These are phyloP conservation scores for Cylindrodendrum hubeiense DNA, from an alignment of 2,329 filamentous ascomycete genomes.

Conservation along the genomic window DNA sequence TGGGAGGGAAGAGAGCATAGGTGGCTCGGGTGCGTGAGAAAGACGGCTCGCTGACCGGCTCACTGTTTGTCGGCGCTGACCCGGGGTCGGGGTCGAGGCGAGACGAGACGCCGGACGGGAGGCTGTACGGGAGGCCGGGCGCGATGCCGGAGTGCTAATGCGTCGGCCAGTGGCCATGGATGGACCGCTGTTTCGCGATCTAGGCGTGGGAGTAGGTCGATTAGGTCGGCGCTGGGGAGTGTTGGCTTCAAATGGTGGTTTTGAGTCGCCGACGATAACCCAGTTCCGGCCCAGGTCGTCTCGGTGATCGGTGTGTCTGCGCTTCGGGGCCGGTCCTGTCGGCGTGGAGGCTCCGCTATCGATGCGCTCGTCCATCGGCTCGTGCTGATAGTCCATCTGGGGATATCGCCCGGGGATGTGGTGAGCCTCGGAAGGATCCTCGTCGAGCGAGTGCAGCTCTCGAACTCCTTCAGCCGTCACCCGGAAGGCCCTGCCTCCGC, in stretches of 20 bases:
- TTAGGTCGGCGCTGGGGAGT: slow-evolving; percentile 43
- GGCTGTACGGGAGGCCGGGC: slow-evolving; percentile 38
- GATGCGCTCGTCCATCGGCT: slow-evolving; percentile 45
- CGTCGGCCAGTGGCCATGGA: slow-evolving; percentile 55
- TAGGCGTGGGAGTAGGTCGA: slow-evolving; percentile 41
- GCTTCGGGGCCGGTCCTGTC: slow-evolving; percentile 62
- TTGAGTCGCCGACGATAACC: slow-evolving; percentile 72
- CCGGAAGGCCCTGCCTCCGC: slow-evolving; percentile 80
- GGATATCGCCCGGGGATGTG: slow-evolving; percentile 48
- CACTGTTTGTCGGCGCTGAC: slow-evolving; percentile 34
- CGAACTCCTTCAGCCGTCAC: slow-evolving; percentile 52
- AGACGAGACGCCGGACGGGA: slow-evolving; percentile 39
- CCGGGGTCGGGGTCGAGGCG: slow-evolving; percentile 45
- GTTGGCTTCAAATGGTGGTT: slow-evolving; percentile 34
- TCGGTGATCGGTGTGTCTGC: slow-evolving; percentile 64
- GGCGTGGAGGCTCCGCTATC: slow-evolving; percentile 55
- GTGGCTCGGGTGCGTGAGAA: slow-evolving; percentile 50
- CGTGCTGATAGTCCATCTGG: slow-evolving; percentile 43
- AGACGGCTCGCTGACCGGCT: slow-evolving; percentile 56
- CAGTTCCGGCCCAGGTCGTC: slow-evolving; percentile 76
- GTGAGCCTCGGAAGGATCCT: slow-evolving; percentile 36
- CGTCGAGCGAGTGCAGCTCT: slow-evolving; percentile 33
- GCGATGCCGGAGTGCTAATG: slow-evolving; percentile 54
- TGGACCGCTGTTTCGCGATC: slow-evolving; percentile 49
- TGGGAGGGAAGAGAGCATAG: slow-evolving; percentile 32